Evolutionary conservation across 2,329 filamentous ascomycete genomes (phyloP).

Genomic region (Apiospora saccharicola): DNA sequence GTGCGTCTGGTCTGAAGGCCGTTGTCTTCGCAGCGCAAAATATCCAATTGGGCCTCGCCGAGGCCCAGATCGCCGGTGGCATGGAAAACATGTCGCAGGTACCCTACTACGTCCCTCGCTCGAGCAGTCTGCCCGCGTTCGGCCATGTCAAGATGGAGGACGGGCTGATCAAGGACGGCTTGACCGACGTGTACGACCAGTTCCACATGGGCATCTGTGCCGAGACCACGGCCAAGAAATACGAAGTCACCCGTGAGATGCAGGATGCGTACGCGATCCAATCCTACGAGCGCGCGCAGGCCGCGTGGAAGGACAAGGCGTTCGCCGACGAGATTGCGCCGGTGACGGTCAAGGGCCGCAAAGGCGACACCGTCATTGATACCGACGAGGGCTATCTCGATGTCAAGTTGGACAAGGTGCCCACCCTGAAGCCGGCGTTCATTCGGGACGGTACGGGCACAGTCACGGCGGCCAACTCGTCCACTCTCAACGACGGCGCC

Average conservation of each 20-base stretch:
- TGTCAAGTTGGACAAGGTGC: conserved; percentile 85
- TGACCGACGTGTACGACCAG: conserved; percentile 96
- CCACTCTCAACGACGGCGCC: conserved; percentile 93
- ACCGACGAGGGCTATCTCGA: conserved; percentile 91
- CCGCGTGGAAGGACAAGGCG: conserved; percentile 81
- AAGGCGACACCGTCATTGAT: conserved; percentile 80
- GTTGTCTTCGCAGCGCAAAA: conserved; percentile 91
- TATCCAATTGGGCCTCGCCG: conserved; percentile 88
- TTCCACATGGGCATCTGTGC: conserved; percentile 99
- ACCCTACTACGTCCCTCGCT: conserved; percentile 86
- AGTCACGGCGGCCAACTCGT: conserved; percentile 93
- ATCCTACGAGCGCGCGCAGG: conserved; percentile 88
- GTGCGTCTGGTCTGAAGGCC: conserved; percentile 92
- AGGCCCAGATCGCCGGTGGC: conserved; percentile 90
- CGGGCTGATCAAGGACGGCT: conserved; percentile 89
- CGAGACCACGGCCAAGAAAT: conserved; percentile 91
- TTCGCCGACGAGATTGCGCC: conserved; percentile 92
- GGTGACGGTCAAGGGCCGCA: conserved; percentile 83
- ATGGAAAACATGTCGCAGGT: conserved; percentile 99
- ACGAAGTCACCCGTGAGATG: conserved; percentile 79
- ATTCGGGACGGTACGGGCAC: conserved; percentile 84
- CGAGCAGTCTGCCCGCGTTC: conserved; percentile 84
- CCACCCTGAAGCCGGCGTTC: conserved; percentile 90
- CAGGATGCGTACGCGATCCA: conserved; percentile 92
- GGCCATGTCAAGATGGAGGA: conserved; percentile 90